phyloP scores from a whole-genome alignment of 1,139 yeast genomes.

The Magnusiomyces clavatus region DNA sequence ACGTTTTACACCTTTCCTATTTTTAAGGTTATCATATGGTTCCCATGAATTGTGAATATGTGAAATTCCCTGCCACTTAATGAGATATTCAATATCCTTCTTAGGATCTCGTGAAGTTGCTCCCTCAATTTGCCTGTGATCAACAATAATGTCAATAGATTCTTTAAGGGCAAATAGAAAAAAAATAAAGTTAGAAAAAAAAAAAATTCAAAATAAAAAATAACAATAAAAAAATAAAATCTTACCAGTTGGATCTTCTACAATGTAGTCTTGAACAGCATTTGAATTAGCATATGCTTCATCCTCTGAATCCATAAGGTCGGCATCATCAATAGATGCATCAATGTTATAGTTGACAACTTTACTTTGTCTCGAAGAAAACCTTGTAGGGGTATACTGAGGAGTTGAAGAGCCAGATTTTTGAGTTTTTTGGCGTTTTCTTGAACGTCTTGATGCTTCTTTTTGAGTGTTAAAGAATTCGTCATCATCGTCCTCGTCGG shows the following conservation, averaged over 20 bases:
- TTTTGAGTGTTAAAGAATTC: conserved; percentile 19
- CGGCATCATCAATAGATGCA: conserved; percentile 53
- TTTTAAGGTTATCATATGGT: conserved; percentile 47
- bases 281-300: conserved; percentile 26
- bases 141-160: conserved; percentile 33
- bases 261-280: conserved; percentile 36
- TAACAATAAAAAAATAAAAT: conserved; percentile 18
- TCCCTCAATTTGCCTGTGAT: conserved; percentile 27
- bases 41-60: conserved; percentile 98
- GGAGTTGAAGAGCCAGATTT: conserved; percentile 14
- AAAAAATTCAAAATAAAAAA: conserved; percentile 1
- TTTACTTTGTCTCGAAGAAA: conserved; percentile 66
- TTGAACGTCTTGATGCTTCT: conserved; percentile 18
- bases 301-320: conserved; percentile 35
- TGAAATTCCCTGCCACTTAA: conserved; percentile 84
- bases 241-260: conserved; percentile 25
- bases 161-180: conserved; percentile 19
- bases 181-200: conserved; percentile 4
- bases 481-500: conserved; percentile 30
- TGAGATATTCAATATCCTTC: conserved; percentile 32
- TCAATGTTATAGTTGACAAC: conserved; percentile 74
- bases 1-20: conserved; percentile 67
- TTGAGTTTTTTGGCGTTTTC: conserved; percentile 11
- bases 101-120: conserved; percentile 27
- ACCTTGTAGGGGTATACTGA: conserved; percentile 38